Evolutionary conservation across 2,329 filamentous ascomycete species (phyloP), one percentile per base, ranked within the genome.

Genomic region (Hirsutella thompsonii): DNA sequence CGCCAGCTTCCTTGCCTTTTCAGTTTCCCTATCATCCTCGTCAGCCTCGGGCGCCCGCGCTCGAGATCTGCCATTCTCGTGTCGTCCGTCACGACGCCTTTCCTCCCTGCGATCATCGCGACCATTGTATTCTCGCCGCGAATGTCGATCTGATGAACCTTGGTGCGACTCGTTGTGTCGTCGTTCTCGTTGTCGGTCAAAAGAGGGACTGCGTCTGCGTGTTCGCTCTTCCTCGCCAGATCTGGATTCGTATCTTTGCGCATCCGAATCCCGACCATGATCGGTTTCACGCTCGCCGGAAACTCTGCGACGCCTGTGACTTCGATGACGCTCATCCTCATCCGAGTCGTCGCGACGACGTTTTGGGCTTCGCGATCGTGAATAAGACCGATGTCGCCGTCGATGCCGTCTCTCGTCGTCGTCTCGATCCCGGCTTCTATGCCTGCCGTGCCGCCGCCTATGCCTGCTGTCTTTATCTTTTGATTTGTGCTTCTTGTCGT

Each of bases 1-100:
- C 14, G 79, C 81, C 16, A 87, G 61, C 55, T 78, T 84, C 20
- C 72, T 70, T 11, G 78, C 76, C n/a, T 70, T 69, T 46, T 82
- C 78, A 19, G 75, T 72, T 18, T 71, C 71, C 6, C 56, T 58
- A 4, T 61, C 58, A 14, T 49, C 46, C 8, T 52, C 51, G 10
- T 52, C 54, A 20, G 41, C 46, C 21, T 52, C 54, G 23, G 41
- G 46, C 26, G 43, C 40, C 11, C 42, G 30, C 3, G 44, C 45
- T 3, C 41, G 29, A 16, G 41, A 6, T 14, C 19, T 19, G 9
- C 36, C 39, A 29, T 40, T 35, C 21, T 40, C 47, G 20, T 47
- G 41, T 5, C 50, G 42, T 3, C 26, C n/a, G 23, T 11, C 23
- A 6, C 11, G 23, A 11, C 23, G 23, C 23, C 23, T 11, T 10